A percentile compares a stretch with the other conserved stretches of the same genome.
These are phyloP conservation scores for Kalaharituber pfeilii DNA, from an alignment of 2,329 filamentous ascomycete species.

Conservation along the genomic window DNA sequence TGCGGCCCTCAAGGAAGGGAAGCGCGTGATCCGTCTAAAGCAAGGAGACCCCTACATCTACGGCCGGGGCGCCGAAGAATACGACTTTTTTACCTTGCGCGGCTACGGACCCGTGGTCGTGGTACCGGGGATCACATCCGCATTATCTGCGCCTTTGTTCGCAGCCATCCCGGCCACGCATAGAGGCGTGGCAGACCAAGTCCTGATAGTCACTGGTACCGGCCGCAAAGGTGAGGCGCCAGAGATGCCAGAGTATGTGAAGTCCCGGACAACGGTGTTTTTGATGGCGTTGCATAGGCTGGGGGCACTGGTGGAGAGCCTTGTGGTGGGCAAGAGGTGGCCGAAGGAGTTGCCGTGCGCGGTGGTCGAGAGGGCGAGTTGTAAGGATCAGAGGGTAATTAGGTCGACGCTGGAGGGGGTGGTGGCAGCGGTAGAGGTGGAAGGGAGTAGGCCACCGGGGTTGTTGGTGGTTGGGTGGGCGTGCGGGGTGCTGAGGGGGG, in stretches of 20 bases:
- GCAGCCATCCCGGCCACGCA: conserved; percentile 78
- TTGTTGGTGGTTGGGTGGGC: conserved; percentile 69
- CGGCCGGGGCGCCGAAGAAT: conserved; percentile 84
- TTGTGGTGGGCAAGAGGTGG: conserved; percentile 43
- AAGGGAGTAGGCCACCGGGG: conserved; percentile 77
- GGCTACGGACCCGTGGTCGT: conserved; percentile 54
- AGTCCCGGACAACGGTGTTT: conserved; percentile 71
- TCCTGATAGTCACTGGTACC: conserved; percentile 91
- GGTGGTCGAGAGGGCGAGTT: conserved; percentile 83
- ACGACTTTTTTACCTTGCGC: conserved; percentile 57
- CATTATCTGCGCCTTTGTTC: conserved; percentile 72
- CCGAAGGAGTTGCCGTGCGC: conserved; percentile 69
- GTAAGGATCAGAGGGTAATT: conserved; percentile 84
- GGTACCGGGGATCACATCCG: conserved; percentile 77
- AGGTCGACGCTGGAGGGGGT: conserved; percentile 69
- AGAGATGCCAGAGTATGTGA: conserved; percentile 60
- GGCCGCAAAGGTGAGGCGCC: conserved; percentile 75
- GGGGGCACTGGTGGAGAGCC: conserved; percentile 49
- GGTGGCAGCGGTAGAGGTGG: conserved; percentile 64
- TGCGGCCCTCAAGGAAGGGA: conserved; percentile 48
- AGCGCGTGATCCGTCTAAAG: conserved; percentile 75
- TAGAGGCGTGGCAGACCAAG: conserved; percentile 74
- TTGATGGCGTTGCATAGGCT: conserved; percentile 90
- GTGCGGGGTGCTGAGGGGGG: conserved; percentile 44
- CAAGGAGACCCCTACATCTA: conserved; percentile 96